Percentiles rank a stretch among this genome's conserved stretches.
phyloP scores from a whole-genome alignment of 177 flowering plant species.

The Vitis hybrid region DNA sequence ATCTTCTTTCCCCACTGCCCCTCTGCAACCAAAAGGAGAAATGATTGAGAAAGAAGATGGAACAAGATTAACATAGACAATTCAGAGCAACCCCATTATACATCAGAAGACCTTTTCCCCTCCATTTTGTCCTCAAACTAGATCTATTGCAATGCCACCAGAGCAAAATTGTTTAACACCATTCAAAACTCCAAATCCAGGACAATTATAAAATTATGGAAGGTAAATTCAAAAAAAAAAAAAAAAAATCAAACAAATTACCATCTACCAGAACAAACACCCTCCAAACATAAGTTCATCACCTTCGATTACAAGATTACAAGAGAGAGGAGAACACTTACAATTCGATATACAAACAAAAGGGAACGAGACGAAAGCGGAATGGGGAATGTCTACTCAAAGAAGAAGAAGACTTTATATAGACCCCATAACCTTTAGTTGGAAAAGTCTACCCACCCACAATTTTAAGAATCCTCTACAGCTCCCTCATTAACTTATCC shows the following conservation, averaged over 20 bases:
- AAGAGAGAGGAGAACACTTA: constrained; percentile 8
- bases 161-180: not conserved
- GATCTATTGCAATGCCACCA: too few relatives aligned
- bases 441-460: not conserved
- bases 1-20: too few relatives aligned
- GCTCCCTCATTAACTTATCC: constrained; percentile 4
- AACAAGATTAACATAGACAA: too few relatives aligned
- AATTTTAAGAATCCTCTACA: not conserved
- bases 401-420: not conserved
- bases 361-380: not conserved
- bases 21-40: too few relatives aligned
- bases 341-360: constrained; percentile 1
- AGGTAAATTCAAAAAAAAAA: not conserved
- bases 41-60: too few relatives aligned
- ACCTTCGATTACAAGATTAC: not conserved
- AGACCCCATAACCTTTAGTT: not conserved
- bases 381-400: constrained; percentile 2
- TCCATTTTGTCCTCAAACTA: too few relatives aligned
- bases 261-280: not conserved
- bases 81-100: too few relatives aligned
- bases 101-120: too few relatives aligned
- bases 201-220: not conserved
- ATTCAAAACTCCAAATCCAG: not conserved
- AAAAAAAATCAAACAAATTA: not conserved
- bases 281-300: not conserved